Base-by-base conservation (phyloP, 148 eudicot species). In the Vaccinium corymbosum region DNA sequence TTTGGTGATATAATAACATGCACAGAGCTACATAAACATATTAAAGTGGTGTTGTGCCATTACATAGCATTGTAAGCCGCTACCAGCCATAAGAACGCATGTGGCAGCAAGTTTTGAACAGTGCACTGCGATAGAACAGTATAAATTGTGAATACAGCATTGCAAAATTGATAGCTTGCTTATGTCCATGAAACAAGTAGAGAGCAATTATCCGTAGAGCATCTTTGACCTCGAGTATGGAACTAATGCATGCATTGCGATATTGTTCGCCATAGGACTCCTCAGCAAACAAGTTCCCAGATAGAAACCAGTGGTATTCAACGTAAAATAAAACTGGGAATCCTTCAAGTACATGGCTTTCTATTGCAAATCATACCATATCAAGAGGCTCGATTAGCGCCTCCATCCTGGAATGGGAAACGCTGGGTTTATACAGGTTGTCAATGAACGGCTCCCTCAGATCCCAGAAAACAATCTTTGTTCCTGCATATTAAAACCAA, bases 401-500 rank as follows among this genome's bases (percentile, higher is more conserved):
- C 84, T 97, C 99, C 86, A 97, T 87, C 87, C 98, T 93, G 84
- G 94, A 88, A 83, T 94, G 95, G 66, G 96, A 89, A 85, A 93
- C 99, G 88, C 87, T 93, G 83, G 98, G 98, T 85, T 90, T 92
- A 87, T 95, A 97, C 53, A 97, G 87, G 86, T 91, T 94, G 14
- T 97, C 97, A 85, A 97, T 94, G 89, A 97, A 94, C 46, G 92
- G 90, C 83, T 97, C 99, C 86, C 98, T 93, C 85, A 97, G 84
- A 88, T 95, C 98, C 92, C 98, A 95, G 89, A 95, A 97, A 82
- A 97, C 86, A 75, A 93, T 95, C 91, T 94, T 97, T 42, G 97
- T 95, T 84, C 99, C 99, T 97, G 85, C 50, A 88, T 61, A 86
- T 84, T 46, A 56, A 51, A 38, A 68, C 62, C 70, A 82, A 85